Conservation (phyloP, 2,329 filamentous ascomycete genomes). For the Colletotrichum lupini region DNA sequence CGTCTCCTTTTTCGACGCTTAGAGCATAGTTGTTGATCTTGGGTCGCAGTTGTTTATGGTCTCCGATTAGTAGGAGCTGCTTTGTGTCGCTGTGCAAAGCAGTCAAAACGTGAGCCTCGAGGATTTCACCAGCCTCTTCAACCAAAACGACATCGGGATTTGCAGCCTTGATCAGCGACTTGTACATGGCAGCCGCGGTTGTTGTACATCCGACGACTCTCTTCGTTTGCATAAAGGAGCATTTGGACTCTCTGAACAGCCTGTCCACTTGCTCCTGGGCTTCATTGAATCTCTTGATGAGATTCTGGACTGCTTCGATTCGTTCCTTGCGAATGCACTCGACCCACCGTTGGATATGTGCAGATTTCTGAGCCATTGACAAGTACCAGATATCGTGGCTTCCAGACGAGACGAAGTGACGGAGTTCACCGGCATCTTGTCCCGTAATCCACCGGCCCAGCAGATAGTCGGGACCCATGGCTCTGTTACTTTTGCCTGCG, state of each 20-base stretch:
- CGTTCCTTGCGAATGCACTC: slow-evolving; percentile 61
- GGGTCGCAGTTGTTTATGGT: slow-evolving; percentile 78
- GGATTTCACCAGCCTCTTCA: slow-evolving; percentile 80
- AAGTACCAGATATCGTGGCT: slow-evolving; percentile 64
- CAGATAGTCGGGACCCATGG: slow-evolving; percentile 59
- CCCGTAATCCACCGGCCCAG: slow-evolving; percentile 63
- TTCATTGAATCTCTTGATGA: slow-evolving; percentile 54
- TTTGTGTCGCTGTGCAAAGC: slow-evolving; percentile 66
- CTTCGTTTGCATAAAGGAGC: slow-evolving; percentile 60
- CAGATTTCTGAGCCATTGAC: background rate
- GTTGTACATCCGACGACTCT: slow-evolving; percentile 78
- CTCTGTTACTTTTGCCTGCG: slow-evolving; percentile 58
- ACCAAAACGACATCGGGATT: slow-evolving; percentile 71
- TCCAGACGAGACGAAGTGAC: slow-evolving; percentile 39
- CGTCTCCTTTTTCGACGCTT: slow-evolving; percentile 71
- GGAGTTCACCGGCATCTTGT: slow-evolving; percentile 56
- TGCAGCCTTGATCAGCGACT: slow-evolving; percentile 62
- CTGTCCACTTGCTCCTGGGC: slow-evolving; percentile 53
- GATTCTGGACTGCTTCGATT: slow-evolving; percentile 50
- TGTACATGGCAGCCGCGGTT: slow-evolving; percentile 74
- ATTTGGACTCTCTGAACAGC: slow-evolving; percentile 55
- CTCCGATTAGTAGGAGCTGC: slow-evolving; percentile 77
- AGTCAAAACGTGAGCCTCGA: slow-evolving; percentile 75
- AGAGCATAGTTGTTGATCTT: slow-evolving; percentile 72
- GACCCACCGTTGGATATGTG: slow-evolving; percentile 54